These are phyloP conservation scores for Rhamnella rubrinervis DNA, from an alignment of 331 rosid genomes.

Conservation along the genomic window DNA sequence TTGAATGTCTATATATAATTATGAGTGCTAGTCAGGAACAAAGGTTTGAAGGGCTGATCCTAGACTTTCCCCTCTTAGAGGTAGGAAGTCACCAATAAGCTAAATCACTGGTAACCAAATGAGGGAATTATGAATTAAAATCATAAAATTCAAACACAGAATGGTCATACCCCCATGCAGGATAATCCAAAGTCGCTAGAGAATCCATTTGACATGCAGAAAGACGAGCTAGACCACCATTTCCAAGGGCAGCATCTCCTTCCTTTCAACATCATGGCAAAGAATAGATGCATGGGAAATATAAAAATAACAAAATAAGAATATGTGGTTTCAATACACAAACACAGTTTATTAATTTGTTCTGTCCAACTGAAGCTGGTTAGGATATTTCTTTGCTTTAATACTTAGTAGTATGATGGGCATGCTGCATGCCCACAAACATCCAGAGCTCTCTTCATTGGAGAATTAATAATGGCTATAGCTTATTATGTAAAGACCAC, in stretches of 20 bases:
- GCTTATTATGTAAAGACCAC: not conserved
- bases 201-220: constrained; percentile 86
- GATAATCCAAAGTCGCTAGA: constrained; percentile 74
- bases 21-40: too few relatives aligned
- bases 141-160: constrained; percentile 10
- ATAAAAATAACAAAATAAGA: not conserved
- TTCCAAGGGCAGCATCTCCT: constrained; percentile 81
- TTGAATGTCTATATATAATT: too few relatives aligned
- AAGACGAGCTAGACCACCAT: constrained; percentile 85
- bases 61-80: constrained; percentile 7
- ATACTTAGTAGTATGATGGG: constrained; percentile 1
- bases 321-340: not conserved
- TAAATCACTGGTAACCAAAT: not conserved
- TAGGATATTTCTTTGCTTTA: not conserved
- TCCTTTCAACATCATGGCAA: constrained; percentile 43
- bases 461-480: not conserved
- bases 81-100: constrained; percentile 1
- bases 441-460: not conserved
- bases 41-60: not conserved
- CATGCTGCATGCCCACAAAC: not conserved
- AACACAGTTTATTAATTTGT: not conserved
- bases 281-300: not conserved
- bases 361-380: not conserved
- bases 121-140: not conserved
- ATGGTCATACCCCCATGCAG: constrained; percentile 78